Evolutionary conservation across 148 eudicot genomes (phyloP).

Genomic region (Fagopyrum esculentum): DNA sequence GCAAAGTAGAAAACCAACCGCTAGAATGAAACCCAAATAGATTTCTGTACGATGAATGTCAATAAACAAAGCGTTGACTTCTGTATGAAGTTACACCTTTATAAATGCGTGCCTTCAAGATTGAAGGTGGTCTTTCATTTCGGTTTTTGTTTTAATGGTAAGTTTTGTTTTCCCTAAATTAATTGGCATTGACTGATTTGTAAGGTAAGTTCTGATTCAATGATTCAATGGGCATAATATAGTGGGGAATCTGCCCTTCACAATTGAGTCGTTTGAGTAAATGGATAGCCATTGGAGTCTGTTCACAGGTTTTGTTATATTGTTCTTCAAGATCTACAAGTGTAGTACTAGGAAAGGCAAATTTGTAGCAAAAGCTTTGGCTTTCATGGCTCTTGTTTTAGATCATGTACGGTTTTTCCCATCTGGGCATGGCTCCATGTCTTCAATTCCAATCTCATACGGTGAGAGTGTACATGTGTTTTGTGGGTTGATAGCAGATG

Average conservation of each 20-base stretch:
- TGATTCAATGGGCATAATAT: not conserved
- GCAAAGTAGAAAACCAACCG: too few species aligned
- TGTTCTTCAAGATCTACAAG: slow-evolving; percentile 23
- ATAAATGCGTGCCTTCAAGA: too few species aligned
- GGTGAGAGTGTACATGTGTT: slow-evolving; percentile 74
- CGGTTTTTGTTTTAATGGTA: slow-evolving; percentile 3
- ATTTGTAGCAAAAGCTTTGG: slow-evolving; percentile 28
- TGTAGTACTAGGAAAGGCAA: slow-evolving; percentile 15
- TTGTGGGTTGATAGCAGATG: slow-evolving; percentile 86
- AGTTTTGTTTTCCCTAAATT: not conserved
- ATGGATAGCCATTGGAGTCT: slow-evolving; percentile 35
- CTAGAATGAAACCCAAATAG: too few species aligned
- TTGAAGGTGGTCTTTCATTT: not conserved
- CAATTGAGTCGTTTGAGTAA: slow-evolving; percentile 13
- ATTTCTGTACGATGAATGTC: too few species aligned
- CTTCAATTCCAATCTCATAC: slow-evolving; percentile 77
- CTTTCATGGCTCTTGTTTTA: slow-evolving; percentile 27
- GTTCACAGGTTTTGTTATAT: slow-evolving; percentile 17
- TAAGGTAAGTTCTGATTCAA: not conserved
- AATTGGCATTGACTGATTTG: not conserved
- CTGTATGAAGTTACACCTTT: too few species aligned
- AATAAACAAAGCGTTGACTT: too few species aligned
- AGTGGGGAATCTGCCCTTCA: slow-evolving; percentile 4
- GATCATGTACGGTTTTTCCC: slow-evolving; percentile 26
- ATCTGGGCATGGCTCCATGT: slow-evolving; percentile 70